These are phyloP conservation scores for Murraya paniculata DNA, from an alignment of 345 rosid species.

Conservation along the genomic window DNA sequence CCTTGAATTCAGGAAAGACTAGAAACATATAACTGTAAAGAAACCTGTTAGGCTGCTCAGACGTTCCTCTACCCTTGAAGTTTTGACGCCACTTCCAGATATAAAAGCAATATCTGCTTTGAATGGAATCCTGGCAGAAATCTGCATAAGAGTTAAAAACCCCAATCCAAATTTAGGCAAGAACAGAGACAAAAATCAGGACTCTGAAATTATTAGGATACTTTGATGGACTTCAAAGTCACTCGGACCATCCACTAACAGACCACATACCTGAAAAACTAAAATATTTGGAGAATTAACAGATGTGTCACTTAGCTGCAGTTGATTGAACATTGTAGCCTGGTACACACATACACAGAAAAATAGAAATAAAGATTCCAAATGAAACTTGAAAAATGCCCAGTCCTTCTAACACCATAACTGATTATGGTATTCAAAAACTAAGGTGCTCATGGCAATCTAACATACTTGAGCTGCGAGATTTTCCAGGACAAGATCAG, in stretches of 20 bases:
- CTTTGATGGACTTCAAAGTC: neutral
- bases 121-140: constrained; percentile 62
- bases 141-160: constrained; percentile 36
- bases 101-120: constrained; percentile 69
- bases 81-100: constrained; percentile 48
- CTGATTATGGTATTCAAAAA: constrained; percentile 10
- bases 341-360: constrained; percentile 22
- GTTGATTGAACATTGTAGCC: constrained; percentile 42
- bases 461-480: constrained; percentile 59
- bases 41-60: constrained; percentile 70
- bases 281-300: constrained; percentile 56
- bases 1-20: neutral
- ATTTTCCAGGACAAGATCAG: constrained; percentile 67
- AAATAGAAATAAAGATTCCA: constrained; percentile 15
- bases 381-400: constrained; percentile 6
- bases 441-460: neutral
- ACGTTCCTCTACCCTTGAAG: constrained; percentile 53
- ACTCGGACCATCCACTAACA: neutral
- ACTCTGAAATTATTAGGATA: constrained; percentile 11
- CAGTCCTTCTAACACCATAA: constrained; percentile 2
- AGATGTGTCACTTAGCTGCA: constrained; percentile 64
- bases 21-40: neutral
- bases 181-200: constrained; percentile 7
- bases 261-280: constrained; percentile 70
- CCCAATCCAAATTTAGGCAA: constrained; percentile 10